A percentile compares a stretch with the other conserved stretches of the same genome.
These are phyloP conservation scores for Avicennia marina DNA, from an alignment of 257 asterid genomes.

Conservation along the genomic window DNA sequence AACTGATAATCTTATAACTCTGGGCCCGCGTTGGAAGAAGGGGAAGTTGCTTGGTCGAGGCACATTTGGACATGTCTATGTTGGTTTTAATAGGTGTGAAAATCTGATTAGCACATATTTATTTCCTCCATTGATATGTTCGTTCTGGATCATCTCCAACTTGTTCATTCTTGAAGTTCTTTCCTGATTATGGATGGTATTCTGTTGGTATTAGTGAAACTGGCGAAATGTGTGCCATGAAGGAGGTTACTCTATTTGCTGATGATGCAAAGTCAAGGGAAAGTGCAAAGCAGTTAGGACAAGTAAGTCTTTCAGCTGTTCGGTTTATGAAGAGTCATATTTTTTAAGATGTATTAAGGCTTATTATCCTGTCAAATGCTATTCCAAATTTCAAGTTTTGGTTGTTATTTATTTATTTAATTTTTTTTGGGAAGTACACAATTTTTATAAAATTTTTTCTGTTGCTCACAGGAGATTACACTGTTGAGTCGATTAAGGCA, in stretches of 20 bases:
- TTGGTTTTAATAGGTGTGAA: conserved; percentile 90
- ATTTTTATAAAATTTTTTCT: conserved; percentile 16
- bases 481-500: conserved; percentile 88
- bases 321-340: conserved; percentile 8
- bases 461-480: conserved; percentile 72
- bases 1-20: conserved; percentile 77
- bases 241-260: conserved; percentile 89
- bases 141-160: not conserved
- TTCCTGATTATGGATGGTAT: conserved; percentile 19
- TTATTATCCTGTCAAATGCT: conserved; percentile 1
- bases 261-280: conserved; percentile 96
- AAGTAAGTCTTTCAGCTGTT: conserved; percentile 46
- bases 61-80: conserved; percentile 96
- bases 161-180: conserved; percentile 2
- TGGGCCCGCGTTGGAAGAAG: conserved; percentile 93
- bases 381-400: not conserved
- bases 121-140: not conserved
- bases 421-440: not conserved
- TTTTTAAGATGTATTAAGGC: not conserved
- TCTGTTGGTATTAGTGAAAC: conserved; percentile 58
- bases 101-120: conserved; percentile 9
- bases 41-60: conserved; percentile 96
- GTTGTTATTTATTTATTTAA: conserved; percentile 3
- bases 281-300: conserved; percentile 95
- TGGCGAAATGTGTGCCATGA: conserved; percentile 99